Conservation (phyloP, 306 rosid species). For the Citrullus mucosospermus region DNA sequence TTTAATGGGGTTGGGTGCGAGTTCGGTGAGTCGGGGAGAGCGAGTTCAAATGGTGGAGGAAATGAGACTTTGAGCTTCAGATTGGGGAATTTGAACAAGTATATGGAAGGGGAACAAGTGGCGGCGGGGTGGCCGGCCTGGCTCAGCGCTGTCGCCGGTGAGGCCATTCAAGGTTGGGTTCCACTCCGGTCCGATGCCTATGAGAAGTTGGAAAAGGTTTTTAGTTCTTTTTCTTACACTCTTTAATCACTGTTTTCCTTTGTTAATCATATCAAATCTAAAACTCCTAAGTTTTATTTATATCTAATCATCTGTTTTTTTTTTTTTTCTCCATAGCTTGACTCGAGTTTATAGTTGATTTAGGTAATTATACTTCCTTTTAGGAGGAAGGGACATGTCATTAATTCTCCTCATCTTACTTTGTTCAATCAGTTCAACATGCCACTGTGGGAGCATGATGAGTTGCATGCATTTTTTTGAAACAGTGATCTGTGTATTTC, state of each 20-base stretch:
- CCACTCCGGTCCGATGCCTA: slow-evolving; percentile 78
- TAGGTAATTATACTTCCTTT: neutral
- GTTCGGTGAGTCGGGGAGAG: slow-evolving; percentile 65
- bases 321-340: neutral
- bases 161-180: slow-evolving; percentile 96
- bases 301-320: neutral
- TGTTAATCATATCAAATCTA: neutral
- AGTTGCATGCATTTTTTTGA: neutral
- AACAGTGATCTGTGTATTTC: neutral
- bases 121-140: slow-evolving; percentile 98
- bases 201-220: slow-evolving; percentile 87
- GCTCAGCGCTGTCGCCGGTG: slow-evolving; percentile 88
- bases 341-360: neutral
- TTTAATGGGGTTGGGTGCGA: slow-evolving; percentile 42
- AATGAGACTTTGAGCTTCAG: slow-evolving; percentile 69
- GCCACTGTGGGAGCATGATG: neutral
- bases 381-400: neutral
- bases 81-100: slow-evolving; percentile 61
- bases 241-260: neutral
- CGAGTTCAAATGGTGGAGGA: slow-evolving; percentile 41
- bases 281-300: neutral
- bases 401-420: neutral
- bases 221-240: neutral
- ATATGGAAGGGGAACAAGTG: slow-evolving; percentile 76
- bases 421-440: neutral